Conservation (phyloP, 1,284 basidiomycete species). For the Phellopilus nigrolimitatus region DNA sequence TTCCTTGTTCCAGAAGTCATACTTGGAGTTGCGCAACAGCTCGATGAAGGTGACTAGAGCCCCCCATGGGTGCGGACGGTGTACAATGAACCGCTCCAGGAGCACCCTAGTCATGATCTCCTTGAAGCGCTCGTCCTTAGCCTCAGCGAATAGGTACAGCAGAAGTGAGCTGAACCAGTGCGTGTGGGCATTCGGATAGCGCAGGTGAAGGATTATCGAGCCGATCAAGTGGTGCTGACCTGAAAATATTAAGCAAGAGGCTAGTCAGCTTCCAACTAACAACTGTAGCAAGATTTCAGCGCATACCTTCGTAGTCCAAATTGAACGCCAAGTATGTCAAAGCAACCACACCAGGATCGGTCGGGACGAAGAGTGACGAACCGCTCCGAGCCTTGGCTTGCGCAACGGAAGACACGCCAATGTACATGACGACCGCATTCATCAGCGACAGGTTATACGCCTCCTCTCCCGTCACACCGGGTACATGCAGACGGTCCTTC, state of each 20-base stretch:
- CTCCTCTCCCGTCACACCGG: constrained; percentile 53
- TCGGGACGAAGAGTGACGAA: constrained; percentile 72
- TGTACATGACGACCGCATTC: constrained; percentile 93
- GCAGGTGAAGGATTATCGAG: constrained; percentile 88
- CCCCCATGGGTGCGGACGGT: constrained; percentile 97
- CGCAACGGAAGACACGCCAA: constrained; percentile 85
- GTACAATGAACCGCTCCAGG: constrained; percentile 89
- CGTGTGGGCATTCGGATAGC: constrained; percentile 96
- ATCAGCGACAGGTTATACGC: constrained; percentile 86
- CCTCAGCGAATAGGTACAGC: constrained; percentile 80
- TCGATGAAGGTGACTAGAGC: constrained; percentile 92
- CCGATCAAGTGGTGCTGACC: constrained; percentile 92
- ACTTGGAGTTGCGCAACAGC: constrained; percentile 77
- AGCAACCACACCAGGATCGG: constrained; percentile 78
- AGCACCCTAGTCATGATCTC: constrained; percentile 92
- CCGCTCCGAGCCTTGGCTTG: constrained; percentile 80
- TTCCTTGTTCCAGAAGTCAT: constrained; percentile 83
- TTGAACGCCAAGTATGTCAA: constrained; percentile 79
- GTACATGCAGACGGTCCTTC: constrained; percentile 69
- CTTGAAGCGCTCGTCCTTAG: constrained; percentile 72
- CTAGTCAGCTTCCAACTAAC: neutral
- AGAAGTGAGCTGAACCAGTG: constrained; percentile 92
- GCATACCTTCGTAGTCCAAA: constrained; percentile 85
- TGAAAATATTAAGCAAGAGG: constrained; percentile 28
- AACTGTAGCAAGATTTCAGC: constrained; percentile 2